A percentile compares a stretch with the other conserved stretches of the same genome.
phyloP scores from a whole-genome alignment of 2,329 filamentous ascomycete species.

The Shiraia sp. region DNA sequence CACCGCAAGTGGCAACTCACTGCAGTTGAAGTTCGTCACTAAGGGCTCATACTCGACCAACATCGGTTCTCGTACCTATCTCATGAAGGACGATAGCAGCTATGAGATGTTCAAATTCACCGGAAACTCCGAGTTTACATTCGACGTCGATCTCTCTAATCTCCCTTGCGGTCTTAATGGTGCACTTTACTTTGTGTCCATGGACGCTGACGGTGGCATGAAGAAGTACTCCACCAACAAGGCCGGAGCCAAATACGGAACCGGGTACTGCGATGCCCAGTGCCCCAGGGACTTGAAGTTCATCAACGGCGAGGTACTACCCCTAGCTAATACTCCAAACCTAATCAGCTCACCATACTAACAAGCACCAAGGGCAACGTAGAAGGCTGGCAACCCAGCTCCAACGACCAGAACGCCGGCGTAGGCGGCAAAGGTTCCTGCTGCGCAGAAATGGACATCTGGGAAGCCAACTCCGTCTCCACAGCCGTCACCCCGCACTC shows the following conservation, averaged over 20 bases:
- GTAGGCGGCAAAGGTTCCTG: constrained; percentile 61
- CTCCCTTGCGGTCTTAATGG: constrained; percentile 73
- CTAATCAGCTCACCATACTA: neutral
- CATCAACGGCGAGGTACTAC: constrained; percentile 49
- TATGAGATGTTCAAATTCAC: constrained; percentile 45
- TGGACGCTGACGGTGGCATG: constrained; percentile 65
- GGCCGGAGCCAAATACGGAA: constrained; percentile 57
- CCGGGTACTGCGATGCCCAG: constrained; percentile 47
- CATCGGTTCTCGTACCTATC: constrained; percentile 43
- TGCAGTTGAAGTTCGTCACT: constrained; percentile 62
- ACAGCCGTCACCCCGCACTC: constrained; percentile 67
- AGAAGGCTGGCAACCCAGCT: constrained; percentile 57
- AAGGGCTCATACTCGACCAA: constrained; percentile 49
- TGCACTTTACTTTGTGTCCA: constrained; percentile 53
- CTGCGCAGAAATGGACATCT: constrained; percentile 65
- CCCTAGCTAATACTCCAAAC: neutral
- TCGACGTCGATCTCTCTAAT: constrained; percentile 56
- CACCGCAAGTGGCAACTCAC: constrained; percentile 54
- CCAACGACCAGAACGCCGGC: constrained; percentile 58
- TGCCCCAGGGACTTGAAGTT: constrained; percentile 54
- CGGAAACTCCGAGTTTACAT: constrained; percentile 52
- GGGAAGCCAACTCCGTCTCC: constrained; percentile 69
- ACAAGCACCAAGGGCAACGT: constrained; percentile 51
- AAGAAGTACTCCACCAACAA: constrained; percentile 51
- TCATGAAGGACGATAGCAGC: constrained; percentile 40